Base-by-base conservation (phyloP, 2,329 filamentous ascomycete genomes). In the Curvularia sp. region DNA sequence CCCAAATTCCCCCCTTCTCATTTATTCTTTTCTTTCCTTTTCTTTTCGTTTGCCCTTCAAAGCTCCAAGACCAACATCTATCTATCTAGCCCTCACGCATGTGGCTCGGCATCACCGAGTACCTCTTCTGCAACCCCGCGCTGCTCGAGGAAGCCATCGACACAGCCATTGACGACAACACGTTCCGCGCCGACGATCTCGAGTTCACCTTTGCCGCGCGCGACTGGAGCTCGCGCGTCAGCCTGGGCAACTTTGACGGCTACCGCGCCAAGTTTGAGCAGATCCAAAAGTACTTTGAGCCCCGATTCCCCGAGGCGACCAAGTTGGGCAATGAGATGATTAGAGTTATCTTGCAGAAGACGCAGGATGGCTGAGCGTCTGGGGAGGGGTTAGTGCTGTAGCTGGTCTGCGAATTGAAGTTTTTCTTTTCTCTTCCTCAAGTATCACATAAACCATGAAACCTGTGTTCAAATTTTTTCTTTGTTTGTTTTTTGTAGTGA, bases 121-220 rank as follows among this genome's bases (percentile, higher is more conserved):
- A 96, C 75, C 83, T 99, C 36, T 99, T 97, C 82, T 89, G 93
- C 64, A 93, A 93, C 71, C 84, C 86, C 18, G 86, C 85, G 2
- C 82, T 97, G 51, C 86, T 99, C 13, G 89, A 96, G 49, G 92
- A 95, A 74, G 90, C 90, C 23, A 86, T 99, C 67, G 85, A 89
- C 48, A 95, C 92, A 7, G 94, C 93, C 3, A 87, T 97, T 68
- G 86, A 94, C 64, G 94, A 99, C 77, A 89, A 91, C 68, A 94
- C 89, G 0, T 99, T 97, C 80, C 86, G 95, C n/a, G 90, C 89
- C 23, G 95, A 99, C 73, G 95, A 99, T 75, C 82, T 99, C 55
- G 95, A 99, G 78, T 99, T 99, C 74, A 97, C 94, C 0, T 98
- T 99, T 80, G 96, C 95, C 1, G 96, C 96, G 25, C 83, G 93